Evolutionary conservation across 148 eudicot genomes (phyloP).

Genomic region (Camellia japonica): DNA sequence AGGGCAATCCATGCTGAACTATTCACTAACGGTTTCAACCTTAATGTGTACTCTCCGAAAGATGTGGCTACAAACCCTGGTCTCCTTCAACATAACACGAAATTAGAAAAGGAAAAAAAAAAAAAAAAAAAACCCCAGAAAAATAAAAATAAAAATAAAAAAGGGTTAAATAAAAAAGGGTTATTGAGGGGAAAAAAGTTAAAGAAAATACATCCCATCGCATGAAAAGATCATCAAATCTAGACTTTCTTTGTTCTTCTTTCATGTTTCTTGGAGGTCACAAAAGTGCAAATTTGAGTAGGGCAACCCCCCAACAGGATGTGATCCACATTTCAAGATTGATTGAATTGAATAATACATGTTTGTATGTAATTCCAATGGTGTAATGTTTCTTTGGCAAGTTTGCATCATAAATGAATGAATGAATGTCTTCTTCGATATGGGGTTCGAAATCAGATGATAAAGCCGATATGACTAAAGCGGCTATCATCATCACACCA

Average conservation of each 20-base stretch:
- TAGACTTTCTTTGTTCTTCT: background rate
- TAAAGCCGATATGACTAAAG: background rate
- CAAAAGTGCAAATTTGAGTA: background rate
- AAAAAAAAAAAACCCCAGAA: background rate
- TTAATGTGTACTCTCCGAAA: constrained; percentile 30
- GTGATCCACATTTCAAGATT: background rate
- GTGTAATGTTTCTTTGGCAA: background rate
- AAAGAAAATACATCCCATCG: background rate
- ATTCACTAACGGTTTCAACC: constrained; percentile 2
- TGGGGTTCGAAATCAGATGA: background rate
- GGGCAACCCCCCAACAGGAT: background rate
- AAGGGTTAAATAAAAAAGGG: background rate
- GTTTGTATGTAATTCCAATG: background rate
- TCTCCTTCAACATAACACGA: background rate
- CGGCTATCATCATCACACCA: background rate
- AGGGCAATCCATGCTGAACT: no score
- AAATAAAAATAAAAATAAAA: background rate
- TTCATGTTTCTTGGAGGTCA: background rate
- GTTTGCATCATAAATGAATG: background rate
- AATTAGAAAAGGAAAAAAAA: background rate
- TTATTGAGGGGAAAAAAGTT: background rate
- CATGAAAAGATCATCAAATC: constrained; percentile 1
- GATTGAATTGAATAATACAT: background rate
- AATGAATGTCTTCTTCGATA: constrained; percentile 14
- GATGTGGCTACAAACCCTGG: constrained; percentile 47